These are phyloP conservation scores for Ophiostoma sp. DNA, from an alignment of 2,329 filamentous ascomycete species.

Conservation along the genomic window DNA sequence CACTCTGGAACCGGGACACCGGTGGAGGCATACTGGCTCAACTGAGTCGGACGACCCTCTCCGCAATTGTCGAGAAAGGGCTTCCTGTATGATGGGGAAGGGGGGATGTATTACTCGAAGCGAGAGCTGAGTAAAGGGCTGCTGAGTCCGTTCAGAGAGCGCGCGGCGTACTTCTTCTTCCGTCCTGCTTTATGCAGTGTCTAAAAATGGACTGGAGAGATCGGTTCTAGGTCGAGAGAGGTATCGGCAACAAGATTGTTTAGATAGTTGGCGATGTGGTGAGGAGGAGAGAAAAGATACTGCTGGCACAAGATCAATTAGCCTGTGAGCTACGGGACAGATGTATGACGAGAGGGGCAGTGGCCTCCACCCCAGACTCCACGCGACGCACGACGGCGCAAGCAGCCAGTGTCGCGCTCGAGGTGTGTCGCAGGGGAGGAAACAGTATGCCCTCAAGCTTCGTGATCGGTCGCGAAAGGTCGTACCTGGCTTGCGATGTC, in stretches of 20 bases:
- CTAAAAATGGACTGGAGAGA: background rate
- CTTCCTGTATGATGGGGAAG: background rate
- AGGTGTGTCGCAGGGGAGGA: background rate
- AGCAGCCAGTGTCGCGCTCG: background rate
- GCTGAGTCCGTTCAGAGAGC: no score
- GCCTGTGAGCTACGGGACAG: background rate
- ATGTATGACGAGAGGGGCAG: slow-evolving; percentile 7
- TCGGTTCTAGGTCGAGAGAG: background rate
- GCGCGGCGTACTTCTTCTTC: background rate
- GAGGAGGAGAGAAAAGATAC: background rate
- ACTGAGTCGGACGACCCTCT: background rate
- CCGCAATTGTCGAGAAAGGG: background rate
- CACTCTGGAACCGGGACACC: slow-evolving; percentile 43
- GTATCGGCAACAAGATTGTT: background rate
- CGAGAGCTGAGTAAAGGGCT: background rate
- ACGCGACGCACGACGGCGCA: background rate
- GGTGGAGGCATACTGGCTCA: slow-evolving; percentile 35
- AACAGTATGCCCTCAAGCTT: background rate
- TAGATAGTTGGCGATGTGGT: no score
- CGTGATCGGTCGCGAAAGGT: background rate
- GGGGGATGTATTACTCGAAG: background rate
- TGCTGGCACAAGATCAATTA: background rate
- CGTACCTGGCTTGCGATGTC: slow-evolving; percentile 10
- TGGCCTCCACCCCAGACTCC: background rate
- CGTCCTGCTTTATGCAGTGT: background rate